Conservation (phyloP, 2,329 filamentous ascomycete species). For the Trichoderma atroviride region DNA sequence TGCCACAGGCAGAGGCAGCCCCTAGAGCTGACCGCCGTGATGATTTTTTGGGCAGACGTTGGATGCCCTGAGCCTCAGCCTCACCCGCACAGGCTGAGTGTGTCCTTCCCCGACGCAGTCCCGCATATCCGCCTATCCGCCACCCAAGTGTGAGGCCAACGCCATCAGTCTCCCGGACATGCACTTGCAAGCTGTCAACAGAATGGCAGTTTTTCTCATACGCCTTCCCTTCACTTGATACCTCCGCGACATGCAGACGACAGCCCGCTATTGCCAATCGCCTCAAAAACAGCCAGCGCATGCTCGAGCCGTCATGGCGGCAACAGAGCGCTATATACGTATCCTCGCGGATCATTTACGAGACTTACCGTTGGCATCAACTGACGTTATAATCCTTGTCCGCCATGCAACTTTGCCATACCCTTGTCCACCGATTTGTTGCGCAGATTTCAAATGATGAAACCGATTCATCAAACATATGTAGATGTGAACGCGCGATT, state of each 20-base stretch:
- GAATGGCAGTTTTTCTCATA: slow-evolving; percentile 19
- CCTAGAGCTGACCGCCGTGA: slow-evolving; percentile 17
- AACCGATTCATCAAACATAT: neutral
- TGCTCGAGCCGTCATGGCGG: slow-evolving; percentile 15
- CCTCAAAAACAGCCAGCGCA: neutral
- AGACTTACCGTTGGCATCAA: slow-evolving; percentile 27
- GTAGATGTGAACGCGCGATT: slow-evolving; percentile 1
- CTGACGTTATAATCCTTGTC: slow-evolving; percentile 3
- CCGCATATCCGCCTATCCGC: slow-evolving; percentile 16
- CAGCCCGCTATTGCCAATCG: slow-evolving; percentile 1
- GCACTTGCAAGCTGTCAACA: slow-evolving; percentile 26
- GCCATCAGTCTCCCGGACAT: slow-evolving; percentile 12
- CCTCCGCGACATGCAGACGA: slow-evolving; percentile 16
- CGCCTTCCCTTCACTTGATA: slow-evolving; percentile 34
- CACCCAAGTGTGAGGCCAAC: slow-evolving; percentile 8
- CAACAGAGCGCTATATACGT: slow-evolving; percentile 40
- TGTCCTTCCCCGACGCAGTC: slow-evolving; percentile 20
- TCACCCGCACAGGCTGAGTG: slow-evolving; percentile 1
- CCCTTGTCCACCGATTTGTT: neutral
- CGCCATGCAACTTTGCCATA: slow-evolving; percentile 17
- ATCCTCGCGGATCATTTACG: slow-evolving; percentile 44
- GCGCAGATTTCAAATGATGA: neutral
- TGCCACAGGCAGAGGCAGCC: neutral
- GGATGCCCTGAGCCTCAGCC: slow-evolving; percentile 15
- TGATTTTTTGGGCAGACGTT: slow-evolving; percentile 15